A percentile compares a stretch with the other conserved stretches of the same genome.
Evolutionary conservation across 2,329 filamentous ascomycete genomes (phyloP).

Genomic region (Aspergillus persii): DNA sequence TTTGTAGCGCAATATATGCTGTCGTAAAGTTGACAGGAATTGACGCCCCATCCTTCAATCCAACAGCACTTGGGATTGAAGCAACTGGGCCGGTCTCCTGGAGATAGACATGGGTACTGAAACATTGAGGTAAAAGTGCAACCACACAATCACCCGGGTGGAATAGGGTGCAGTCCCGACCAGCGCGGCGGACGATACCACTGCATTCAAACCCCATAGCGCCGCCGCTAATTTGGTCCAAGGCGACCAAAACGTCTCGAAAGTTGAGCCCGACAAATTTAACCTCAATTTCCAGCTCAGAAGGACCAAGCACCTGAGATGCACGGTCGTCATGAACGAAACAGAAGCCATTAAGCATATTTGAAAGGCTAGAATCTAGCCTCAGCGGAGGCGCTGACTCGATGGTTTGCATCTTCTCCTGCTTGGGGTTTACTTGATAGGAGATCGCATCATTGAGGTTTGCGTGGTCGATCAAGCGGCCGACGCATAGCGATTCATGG

Average conservation of each 20-base stretch:
- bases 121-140: no score
- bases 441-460: background rate
- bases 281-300: background rate
- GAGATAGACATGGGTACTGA: no score
- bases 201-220: background rate
- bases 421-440: background rate
- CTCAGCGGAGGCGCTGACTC: background rate
- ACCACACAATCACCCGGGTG: background rate
- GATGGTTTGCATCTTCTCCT: background rate
- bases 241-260: background rate
- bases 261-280: background rate
- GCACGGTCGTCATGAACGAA: background rate
- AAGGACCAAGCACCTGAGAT: background rate
- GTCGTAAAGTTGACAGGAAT: slow-evolving; percentile 6
- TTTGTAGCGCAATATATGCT: slow-evolving; percentile 1
- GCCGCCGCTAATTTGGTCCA: background rate
- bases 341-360: background rate
- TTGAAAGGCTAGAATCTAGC: background rate
- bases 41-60: slow-evolving; percentile 5
- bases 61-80: no score
- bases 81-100: no score
- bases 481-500: background rate
- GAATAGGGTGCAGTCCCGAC: background rate
- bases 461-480: background rate
- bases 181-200: background rate